Evolutionary conservation across 176 grass and related monocot genomes (phyloP), one percentile per base, ranked within the genome.

Genomic region (Stipa capillata): DNA sequence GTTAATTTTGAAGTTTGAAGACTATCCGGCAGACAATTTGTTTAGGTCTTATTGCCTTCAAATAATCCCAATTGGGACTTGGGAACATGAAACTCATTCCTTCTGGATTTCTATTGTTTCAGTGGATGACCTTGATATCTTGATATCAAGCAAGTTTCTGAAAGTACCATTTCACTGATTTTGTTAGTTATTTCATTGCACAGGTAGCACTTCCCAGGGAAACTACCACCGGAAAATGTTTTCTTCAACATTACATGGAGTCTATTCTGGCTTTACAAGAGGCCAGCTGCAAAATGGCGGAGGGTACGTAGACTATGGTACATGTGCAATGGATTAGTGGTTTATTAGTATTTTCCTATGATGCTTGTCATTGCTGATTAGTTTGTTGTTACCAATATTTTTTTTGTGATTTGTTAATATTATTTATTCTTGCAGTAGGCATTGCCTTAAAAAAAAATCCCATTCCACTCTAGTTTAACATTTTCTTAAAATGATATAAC

Each of bases 231-330:
- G 95, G 89, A 37, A 90, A 84, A 87, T 98, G 90, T 73, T 98
- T 94, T 72, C 85, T 98, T 71, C 92, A 94, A 66, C 95, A 98
- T 45, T 98, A 98, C 49, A 90, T 94, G 59, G 92, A 98, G 28
- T 92, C 92, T 55, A 98, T 98, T 89, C 74, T 98, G 53, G 81
- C 90, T 68, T 84, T 98, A 73, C 92, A 98, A 78, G 96, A 91
- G 43, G 79, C 92, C 28, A 94, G 87, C 78, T 88, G 87, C 87
- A 87, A 87, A 89, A 42, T 80, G 78, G n/a, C n/a, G n/a, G 75
- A 89, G 45, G 96, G 96, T 94, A 89, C 10, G 44, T 27, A 52
- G 16, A 73, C 10, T 89, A 45, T 31, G 28, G 3, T 63, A 17
- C 17, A 72, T 78, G 24, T 17, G 20, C 43, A 62, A 67, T 69